Evolutionary conservation across 805 yeast species (phyloP).

Genomic region (Saccharomyces mikatae): DNA sequence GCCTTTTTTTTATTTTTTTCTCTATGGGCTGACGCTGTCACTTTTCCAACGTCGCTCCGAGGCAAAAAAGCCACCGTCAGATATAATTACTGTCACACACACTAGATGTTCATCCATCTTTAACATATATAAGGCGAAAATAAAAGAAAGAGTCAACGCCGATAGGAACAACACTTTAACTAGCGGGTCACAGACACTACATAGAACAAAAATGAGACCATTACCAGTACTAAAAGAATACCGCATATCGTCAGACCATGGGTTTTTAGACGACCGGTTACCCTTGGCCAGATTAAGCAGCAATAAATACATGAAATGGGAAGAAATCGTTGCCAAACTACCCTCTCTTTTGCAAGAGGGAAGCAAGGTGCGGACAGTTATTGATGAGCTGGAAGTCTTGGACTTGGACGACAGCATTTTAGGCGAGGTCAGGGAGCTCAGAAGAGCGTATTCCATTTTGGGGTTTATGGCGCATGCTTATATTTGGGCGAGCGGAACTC

Average conservation of each 20-base stretch:
- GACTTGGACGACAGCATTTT: constrained; percentile 37
- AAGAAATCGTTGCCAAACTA: constrained; percentile 50
- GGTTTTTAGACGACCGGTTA: constrained; percentile 65
- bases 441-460: constrained; percentile 75
- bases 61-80: background rate
- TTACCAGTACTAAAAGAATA: constrained; percentile 54
- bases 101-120: background rate
- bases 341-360: constrained; percentile 64
- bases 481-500: constrained; percentile 70
- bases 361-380: constrained; percentile 47
- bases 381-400: constrained; percentile 59
- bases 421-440: constrained; percentile 40
- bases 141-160: background rate
- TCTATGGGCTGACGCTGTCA: background rate
- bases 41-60: background rate
- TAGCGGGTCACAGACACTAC: background rate
- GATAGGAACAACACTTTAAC: background rate
- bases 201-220: constrained; percentile 9
- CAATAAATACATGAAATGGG: constrained; percentile 72
- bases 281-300: constrained; percentile 58
- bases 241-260: constrained; percentile 61
- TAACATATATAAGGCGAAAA: background rate
- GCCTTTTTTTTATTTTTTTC: background rate
- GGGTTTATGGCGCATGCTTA: constrained; percentile 83
- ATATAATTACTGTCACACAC: background rate